These are phyloP conservation scores for Saturnispora gosingensis DNA, from an alignment of 805 yeast genomes.

Conservation along the genomic window DNA sequence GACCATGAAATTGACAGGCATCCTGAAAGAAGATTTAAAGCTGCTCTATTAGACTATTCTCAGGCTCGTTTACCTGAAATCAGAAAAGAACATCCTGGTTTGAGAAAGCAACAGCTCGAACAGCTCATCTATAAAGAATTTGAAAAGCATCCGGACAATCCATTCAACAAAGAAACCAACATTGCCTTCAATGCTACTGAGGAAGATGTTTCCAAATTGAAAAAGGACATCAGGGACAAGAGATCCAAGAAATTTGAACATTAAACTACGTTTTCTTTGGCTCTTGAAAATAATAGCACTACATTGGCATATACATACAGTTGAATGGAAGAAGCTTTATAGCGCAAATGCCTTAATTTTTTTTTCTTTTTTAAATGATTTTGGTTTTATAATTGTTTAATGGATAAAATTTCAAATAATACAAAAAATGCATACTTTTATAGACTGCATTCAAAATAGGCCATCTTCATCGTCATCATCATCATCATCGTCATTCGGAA, in stretches of 20 bases:
- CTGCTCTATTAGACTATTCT: constrained; percentile 65
- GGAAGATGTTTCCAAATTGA: constrained; percentile 35
- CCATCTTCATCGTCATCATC: constrained; percentile 13
- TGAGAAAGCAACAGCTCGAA: constrained; percentile 70
- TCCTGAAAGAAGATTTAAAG: constrained; percentile 82
- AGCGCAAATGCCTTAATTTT: background rate
- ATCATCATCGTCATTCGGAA: constrained; percentile 5
- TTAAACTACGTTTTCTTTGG: constrained; percentile 6
- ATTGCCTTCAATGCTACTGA: constrained; percentile 55
- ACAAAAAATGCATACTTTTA: background rate
- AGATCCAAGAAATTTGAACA: constrained; percentile 27
- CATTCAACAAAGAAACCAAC: constrained; percentile 70
- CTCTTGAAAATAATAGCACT: background rate
- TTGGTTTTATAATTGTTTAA: background rate
- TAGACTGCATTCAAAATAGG: constrained; percentile 2
- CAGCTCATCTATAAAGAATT: constrained; percentile 70
- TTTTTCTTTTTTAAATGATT: background rate
- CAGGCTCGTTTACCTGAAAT: constrained; percentile 63
- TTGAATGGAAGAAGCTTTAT: background rate
- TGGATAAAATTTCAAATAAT: background rate
- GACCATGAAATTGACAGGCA: constrained; percentile 69
- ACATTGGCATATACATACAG: background rate
- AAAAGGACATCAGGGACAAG: constrained; percentile 22
- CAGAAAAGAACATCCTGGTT: constrained; percentile 69
- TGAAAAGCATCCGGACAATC: constrained; percentile 72